Conservation (phyloP, 2,329 filamentous ascomycete species). For the Alternaria tenuissima region DNA sequence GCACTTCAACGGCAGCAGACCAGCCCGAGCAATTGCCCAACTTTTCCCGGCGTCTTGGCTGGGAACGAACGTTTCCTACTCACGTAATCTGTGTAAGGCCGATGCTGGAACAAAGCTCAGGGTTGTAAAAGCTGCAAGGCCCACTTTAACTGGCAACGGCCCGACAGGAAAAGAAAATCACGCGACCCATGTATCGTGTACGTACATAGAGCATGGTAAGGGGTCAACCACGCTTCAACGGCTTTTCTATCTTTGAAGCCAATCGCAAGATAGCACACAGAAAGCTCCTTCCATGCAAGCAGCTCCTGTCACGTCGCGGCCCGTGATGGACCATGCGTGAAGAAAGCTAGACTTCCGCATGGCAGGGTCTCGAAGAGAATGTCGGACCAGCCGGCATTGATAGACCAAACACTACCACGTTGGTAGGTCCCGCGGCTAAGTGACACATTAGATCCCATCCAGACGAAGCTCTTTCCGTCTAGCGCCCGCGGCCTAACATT, state of each 20-base stretch:
- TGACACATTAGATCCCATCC: background rate
- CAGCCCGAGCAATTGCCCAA: background rate
- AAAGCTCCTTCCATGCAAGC: background rate
- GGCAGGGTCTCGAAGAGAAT: background rate
- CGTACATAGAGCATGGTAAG: background rate
- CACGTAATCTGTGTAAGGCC: background rate
- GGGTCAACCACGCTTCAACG: background rate
- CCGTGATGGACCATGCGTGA: background rate
- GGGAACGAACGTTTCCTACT: background rate
- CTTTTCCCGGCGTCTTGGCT: background rate
- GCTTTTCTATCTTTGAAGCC: background rate
- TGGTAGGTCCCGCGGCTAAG: background rate
- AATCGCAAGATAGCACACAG: background rate
- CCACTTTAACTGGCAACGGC: slow-evolving; percentile 6
- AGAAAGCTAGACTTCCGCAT: background rate
- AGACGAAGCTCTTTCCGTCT: slow-evolving; percentile 4
- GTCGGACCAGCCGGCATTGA: background rate
- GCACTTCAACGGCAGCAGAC: background rate
- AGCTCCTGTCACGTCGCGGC: background rate
- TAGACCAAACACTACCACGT: background rate
- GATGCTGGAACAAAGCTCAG: background rate
- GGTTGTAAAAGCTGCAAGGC: background rate
- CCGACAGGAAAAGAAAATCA: slow-evolving; percentile 5
- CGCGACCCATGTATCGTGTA: background rate
- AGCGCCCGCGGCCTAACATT: background rate